Evolutionary conservation across 2,329 filamentous ascomycete species (phyloP), one percentile per base, ranked within the genome.

Genomic region (Trichoderma sp.): DNA sequence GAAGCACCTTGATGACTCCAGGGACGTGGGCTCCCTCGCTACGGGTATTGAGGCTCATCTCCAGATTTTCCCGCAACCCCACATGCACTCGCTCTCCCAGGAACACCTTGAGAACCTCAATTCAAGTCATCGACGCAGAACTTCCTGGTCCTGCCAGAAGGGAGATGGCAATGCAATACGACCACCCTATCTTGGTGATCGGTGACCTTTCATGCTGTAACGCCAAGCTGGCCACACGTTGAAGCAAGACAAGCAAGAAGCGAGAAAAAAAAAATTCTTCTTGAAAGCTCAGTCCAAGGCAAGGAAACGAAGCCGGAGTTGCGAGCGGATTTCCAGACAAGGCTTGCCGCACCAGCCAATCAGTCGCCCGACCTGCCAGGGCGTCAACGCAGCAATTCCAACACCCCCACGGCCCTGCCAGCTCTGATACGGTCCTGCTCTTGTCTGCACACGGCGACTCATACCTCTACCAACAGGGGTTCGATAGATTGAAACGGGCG

Each of bases 11-110:
- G 34, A 39, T n/a, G 24, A 17, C 17, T 30, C 24, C n/a, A 48
- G 28, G 28, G 28, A 59, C 43, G 30, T 48, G 56, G 56, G 28
- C 15, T 21, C 45, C 34, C 45, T 47, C 28, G 41, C 41, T 47
- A 30, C 41, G 47, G 58, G 30, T 52, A 44, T 21, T 44, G 58
- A 61, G 47, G 58, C 58, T 51, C 43, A 48, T 61, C 58, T 61
- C 58, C 48, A 61, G 58, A 43, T 61, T 52, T 14, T 52, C 17
- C 48, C 34, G 34, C 58, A 39, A 52, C 58, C 58, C 58, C 58
- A 61, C 58, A 21, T n/a, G 44, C 47, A 39, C 34, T 39, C 34
- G 12, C 12, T 39, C 34, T 14, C 12, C 34, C 34, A 39, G 34
- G 34, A 39, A 39, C 34, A 39, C 7, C 10, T 14, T 19, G 21